Percentiles rank a stretch among this genome's conserved stretches.
Evolutionary conservation across 2,329 filamentous ascomycete genomes (phyloP).

Genomic region (Thermochaetoides dissita): DNA sequence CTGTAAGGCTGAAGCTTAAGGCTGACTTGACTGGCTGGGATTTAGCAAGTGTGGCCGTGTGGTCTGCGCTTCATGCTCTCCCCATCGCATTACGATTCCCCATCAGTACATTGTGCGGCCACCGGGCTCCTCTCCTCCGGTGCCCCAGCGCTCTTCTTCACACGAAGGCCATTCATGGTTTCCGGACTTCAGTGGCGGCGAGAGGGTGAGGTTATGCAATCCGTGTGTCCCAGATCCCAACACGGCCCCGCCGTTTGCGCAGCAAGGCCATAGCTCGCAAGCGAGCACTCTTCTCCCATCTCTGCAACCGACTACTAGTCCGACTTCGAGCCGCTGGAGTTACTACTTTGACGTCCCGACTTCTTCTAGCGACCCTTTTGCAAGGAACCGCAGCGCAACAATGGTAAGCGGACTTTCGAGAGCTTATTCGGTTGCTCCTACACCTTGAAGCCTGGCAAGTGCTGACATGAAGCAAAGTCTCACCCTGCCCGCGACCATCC

Average conservation of each 20-base stretch:
- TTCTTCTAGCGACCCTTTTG: conserved; percentile 22
- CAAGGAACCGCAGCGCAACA: conserved; percentile 33
- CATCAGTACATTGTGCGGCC: conserved; percentile 83
- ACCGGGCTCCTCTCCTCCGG: conserved; percentile 29
- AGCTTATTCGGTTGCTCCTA: background rate
- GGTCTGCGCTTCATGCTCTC: conserved; percentile 79
- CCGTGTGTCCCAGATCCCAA: conserved; percentile 50
- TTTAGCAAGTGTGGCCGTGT: conserved; percentile 78
- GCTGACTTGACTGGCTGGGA: no score
- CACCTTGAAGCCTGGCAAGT: background rate
- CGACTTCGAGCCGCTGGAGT: conserved; percentile 18
- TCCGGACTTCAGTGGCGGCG: conserved; percentile 38
- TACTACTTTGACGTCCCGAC: conserved; percentile 23
- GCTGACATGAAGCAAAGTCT: conserved; percentile 2
- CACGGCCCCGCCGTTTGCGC: conserved; percentile 36
- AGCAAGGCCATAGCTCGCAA: conserved; percentile 28
- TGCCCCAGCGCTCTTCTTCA: conserved; percentile 25
- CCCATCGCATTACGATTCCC: conserved; percentile 88
- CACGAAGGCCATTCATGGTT: conserved; percentile 27
- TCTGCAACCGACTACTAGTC: background rate
- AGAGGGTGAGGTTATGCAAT: conserved; percentile 46
- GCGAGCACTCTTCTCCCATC: conserved; percentile 20
- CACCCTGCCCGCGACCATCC: conserved; percentile 14
- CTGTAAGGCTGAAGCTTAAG: no score
- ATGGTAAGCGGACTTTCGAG: conserved; percentile 26